phyloP scores from a whole-genome alignment of 768 basidiomycete genomes.

The Clitopilus passeckerianus region DNA sequence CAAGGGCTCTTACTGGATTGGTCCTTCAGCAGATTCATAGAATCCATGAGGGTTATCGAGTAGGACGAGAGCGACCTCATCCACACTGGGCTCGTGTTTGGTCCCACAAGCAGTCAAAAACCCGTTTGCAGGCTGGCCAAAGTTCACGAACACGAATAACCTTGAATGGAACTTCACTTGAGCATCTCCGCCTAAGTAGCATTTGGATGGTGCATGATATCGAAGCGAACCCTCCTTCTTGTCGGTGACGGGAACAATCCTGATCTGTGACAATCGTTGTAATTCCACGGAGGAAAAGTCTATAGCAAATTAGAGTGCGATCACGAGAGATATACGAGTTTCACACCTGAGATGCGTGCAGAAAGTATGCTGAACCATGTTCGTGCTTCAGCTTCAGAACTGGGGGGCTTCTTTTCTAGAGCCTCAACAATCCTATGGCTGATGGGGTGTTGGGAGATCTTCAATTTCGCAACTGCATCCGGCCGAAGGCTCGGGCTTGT shows the following conservation, averaged over 20 bases:
- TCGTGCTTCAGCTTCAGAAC: constrained; percentile 45
- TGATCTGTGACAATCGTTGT: constrained; percentile 44
- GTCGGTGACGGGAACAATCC: constrained; percentile 62
- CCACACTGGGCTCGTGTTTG: constrained; percentile 79
- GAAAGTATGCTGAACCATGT: constrained; percentile 69
- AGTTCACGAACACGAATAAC: constrained; percentile 86
- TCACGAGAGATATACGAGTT: no score
- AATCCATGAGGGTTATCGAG: constrained; percentile 67
- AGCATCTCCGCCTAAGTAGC: constrained; percentile 56
- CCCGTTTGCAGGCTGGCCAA: constrained; percentile 73
- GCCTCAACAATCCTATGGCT: constrained; percentile 52
- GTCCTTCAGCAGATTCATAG: constrained; percentile 64
- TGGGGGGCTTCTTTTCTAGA: constrained; percentile 57
- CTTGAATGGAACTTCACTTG: constrained; percentile 67
- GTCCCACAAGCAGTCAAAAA: constrained; percentile 89
- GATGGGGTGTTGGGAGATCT: constrained; percentile 67
- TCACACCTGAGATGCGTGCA: constrained; percentile 52
- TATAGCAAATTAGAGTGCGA: constrained; percentile 16
- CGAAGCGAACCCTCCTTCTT: constrained; percentile 25
- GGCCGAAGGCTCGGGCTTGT: constrained; percentile 47
- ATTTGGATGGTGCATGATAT: constrained; percentile 59
- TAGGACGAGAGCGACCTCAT: constrained; percentile 71
- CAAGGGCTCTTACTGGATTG: constrained; percentile 49
- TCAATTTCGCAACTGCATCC: constrained; percentile 58
- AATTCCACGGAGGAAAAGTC: constrained; percentile 59